These are phyloP conservation scores for Lactuca sativa DNA, from an alignment of 129 eudicot genomes.

Conservation along the genomic window DNA sequence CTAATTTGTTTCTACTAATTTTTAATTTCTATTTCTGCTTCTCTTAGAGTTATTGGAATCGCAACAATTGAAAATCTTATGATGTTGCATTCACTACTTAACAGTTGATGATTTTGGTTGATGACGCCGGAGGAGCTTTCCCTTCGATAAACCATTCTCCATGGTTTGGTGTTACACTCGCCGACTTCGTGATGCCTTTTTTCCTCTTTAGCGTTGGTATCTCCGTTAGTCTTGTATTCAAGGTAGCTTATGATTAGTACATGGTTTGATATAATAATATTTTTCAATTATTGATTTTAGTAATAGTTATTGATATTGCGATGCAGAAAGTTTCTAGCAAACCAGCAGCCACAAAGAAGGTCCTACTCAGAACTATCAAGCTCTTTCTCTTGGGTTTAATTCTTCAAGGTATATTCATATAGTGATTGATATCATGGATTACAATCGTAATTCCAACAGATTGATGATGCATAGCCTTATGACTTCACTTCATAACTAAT, in stretches of 20 bases:
- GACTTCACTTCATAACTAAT: no score
- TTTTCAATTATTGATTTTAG: not conserved
- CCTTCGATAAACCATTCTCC: constrained; percentile 93
- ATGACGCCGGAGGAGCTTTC: constrained; percentile 84
- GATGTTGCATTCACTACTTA: not conserved
- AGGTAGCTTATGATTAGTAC: constrained; percentile 40
- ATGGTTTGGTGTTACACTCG: constrained; percentile 91
- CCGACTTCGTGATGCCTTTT: constrained; percentile 95
- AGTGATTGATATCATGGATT: not conserved
- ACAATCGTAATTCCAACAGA: constrained; percentile 12
- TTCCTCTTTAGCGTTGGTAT: constrained; percentile 84
- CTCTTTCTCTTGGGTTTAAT: constrained; percentile 74
- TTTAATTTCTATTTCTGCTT: not conserved
- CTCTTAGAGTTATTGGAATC: not conserved
- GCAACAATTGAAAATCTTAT: not conserved
- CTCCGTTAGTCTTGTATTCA: constrained; percentile 67
- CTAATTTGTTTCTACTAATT: not conserved
- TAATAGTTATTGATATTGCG: not conserved
- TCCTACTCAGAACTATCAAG: constrained; percentile 54
- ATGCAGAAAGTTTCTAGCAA: constrained; percentile 72
- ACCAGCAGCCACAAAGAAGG: constrained; percentile 69
- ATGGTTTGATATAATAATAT: constrained; percentile 5
- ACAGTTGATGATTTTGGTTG: constrained; percentile 95
- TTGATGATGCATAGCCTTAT: not conserved
- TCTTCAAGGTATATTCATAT: constrained; percentile 60